phyloP scores from a whole-genome alignment of 139 green algal species.

The Protoeuglena noctilucae region DNA sequence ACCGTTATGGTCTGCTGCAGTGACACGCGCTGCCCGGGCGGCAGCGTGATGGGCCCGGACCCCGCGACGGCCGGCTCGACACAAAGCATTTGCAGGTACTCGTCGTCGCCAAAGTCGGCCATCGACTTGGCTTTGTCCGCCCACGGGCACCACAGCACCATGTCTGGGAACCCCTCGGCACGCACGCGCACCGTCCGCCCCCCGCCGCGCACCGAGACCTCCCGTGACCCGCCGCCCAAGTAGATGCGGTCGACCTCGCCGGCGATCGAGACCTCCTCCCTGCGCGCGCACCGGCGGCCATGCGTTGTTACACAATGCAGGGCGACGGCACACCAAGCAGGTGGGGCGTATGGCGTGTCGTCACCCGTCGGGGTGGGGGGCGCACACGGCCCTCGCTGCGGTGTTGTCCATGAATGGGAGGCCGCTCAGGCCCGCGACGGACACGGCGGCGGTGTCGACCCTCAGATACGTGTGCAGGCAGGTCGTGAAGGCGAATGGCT shows the following conservation, averaged over 20 bases:
- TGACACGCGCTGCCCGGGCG: conserved; percentile 17
- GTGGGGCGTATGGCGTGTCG: not conserved
- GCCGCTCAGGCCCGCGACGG: conserved; percentile 29
- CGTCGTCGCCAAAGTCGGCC: conserved; percentile 57
- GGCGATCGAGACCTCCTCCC: conserved; percentile 15
- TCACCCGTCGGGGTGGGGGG: too few relatives aligned
- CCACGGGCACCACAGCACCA: conserved; percentile 70
- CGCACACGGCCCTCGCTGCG: not conserved
- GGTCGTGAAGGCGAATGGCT: conserved; percentile 39
- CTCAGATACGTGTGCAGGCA: conserved; percentile 75
- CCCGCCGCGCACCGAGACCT: not conserved
- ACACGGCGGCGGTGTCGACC: conserved; percentile 21
- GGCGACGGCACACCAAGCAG: too few relatives aligned
- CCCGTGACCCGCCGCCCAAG: conserved; percentile 15
- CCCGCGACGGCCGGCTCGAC: conserved; percentile 45
- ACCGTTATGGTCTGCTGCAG: too few relatives aligned
- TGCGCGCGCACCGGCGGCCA: not conserved
- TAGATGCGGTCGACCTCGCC: conserved; percentile 66
- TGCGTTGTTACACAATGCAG: too few relatives aligned
- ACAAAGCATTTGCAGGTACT: conserved; percentile 57
- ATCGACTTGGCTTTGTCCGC: conserved; percentile 38
- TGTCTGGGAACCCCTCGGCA: conserved; percentile 44
- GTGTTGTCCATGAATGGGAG: conserved; percentile 52
- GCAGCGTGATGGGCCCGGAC: conserved; percentile 29
- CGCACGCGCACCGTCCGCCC: conserved; percentile 16